Conservation (phyloP, 108 stramenopile species). For the Pseudonitzschia pungens region DNA sequence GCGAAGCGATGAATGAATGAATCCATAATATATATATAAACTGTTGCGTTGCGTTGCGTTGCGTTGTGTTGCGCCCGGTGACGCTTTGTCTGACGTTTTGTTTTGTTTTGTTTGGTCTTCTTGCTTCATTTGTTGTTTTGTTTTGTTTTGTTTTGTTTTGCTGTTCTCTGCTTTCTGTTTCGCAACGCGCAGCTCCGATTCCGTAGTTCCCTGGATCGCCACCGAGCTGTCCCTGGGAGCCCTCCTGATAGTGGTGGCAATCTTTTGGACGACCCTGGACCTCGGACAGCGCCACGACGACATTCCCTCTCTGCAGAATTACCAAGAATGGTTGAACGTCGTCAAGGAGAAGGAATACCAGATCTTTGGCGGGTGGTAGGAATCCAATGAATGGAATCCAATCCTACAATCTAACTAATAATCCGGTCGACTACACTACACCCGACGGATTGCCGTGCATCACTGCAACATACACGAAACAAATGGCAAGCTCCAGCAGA, state of each 20-base stretch:
- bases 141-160: background rate
- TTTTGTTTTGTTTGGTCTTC: background rate
- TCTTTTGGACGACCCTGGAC: constrained; percentile 18
- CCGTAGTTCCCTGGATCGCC: constrained; percentile 13
- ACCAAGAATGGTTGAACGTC: background rate
- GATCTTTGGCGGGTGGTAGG: background rate
- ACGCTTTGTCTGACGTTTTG: background rate
- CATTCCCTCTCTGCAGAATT: background rate
- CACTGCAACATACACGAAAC: too few relatives aligned
- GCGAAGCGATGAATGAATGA: background rate
- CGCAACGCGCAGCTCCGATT: background rate
- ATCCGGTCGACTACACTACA: too few relatives aligned
- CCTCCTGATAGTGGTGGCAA: background rate
- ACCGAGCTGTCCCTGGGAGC: background rate
- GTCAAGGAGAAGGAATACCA: constrained; percentile 10
- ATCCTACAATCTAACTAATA: too few relatives aligned
- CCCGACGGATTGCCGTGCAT: too few relatives aligned
- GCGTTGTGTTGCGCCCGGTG: background rate
- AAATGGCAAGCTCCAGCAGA: too few relatives aligned
- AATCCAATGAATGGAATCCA: too few relatives aligned
- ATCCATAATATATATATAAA: too few relatives aligned
- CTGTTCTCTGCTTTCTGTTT: background rate
- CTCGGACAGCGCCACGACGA: constrained; percentile 11
- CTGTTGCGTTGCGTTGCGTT: background rate
- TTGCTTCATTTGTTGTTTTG: background rate